These are phyloP conservation scores for Ceratocystis papillata DNA, from an alignment of 2,329 filamentous ascomycete genomes.

Conservation along the genomic window DNA sequence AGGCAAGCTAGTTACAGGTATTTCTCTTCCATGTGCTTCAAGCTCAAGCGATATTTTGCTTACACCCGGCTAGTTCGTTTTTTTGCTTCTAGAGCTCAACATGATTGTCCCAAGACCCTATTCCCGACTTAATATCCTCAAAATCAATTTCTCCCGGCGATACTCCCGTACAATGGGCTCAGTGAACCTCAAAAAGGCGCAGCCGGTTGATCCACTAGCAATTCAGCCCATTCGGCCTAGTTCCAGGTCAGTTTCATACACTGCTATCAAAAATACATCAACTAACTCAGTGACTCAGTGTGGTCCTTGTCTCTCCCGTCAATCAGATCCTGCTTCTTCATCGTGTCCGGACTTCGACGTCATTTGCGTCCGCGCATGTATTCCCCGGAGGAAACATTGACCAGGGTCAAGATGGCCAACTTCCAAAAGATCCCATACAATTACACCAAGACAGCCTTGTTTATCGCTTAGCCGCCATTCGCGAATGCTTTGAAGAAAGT, in stretches of 20 bases:
- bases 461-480: constrained; percentile 73
- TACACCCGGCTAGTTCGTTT: neutral
- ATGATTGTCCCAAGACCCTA: neutral
- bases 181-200: constrained; percentile 2
- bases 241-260: constrained; percentile 12
- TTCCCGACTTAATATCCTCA: neutral
- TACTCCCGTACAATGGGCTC: constrained; percentile 2
- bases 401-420: constrained; percentile 58
- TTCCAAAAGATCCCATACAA: constrained; percentile 39
- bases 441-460: constrained; percentile 60
- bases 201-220: neutral
- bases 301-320: constrained; percentile 71
- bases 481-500: constrained; percentile 92
- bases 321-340: constrained; percentile 85
- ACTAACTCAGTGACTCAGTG: constrained; percentile 29
- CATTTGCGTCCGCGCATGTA: constrained; percentile 86
- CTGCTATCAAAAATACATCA: neutral
- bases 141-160: neutral
- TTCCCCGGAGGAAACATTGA: constrained; percentile 88
- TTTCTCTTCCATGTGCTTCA: neutral
- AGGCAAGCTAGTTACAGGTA: neutral
- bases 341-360: constrained; percentile 67
- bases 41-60: neutral
- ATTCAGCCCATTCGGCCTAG: constrained; percentile 15
- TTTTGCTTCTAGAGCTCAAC: neutral